These are phyloP conservation scores for Trametes punicea DNA, from an alignment of 768 basidiomycete genomes.

Conservation along the genomic window DNA sequence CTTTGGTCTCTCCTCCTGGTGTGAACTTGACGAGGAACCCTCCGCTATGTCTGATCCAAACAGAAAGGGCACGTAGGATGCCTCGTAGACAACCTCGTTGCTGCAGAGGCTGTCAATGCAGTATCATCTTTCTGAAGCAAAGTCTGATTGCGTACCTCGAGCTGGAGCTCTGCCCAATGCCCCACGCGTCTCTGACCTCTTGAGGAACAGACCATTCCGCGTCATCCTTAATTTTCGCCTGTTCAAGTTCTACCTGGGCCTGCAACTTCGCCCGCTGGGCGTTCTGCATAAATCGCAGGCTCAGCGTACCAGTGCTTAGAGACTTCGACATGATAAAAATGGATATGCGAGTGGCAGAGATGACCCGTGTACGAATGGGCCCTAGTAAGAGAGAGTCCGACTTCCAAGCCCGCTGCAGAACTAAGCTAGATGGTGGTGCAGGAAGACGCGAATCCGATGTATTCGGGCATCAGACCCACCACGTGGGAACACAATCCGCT, in stretches of 20 bases:
- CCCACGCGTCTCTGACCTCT: slow-evolving; percentile 55
- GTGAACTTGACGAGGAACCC: slow-evolving; percentile 13
- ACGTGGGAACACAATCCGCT: not conserved
- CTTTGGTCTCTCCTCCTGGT: slow-evolving; percentile 7
- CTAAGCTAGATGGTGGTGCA: not conserved
- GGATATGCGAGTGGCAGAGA: not conserved
- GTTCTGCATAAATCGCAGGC: slow-evolving; percentile 73
- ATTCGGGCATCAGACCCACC: not conserved
- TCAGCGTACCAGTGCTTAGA: slow-evolving; percentile 61
- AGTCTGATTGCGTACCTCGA: slow-evolving; percentile 3
- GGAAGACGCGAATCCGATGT: not conserved
- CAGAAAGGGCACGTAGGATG: slow-evolving; percentile 65
- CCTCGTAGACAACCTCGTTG: slow-evolving; percentile 42
- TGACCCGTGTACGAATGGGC: not conserved
- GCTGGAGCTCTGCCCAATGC: slow-evolving; percentile 13
- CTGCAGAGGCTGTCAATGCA: slow-evolving; percentile 6
- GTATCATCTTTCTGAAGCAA: not conserved
- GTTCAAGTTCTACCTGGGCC: slow-evolving; percentile 47
- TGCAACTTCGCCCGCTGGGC: slow-evolving; percentile 53
- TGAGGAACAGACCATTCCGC: slow-evolving; percentile 61
- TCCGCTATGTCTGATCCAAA: slow-evolving; percentile 39
- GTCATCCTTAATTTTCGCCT: slow-evolving; percentile 57
- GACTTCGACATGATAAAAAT: slow-evolving; percentile 43
- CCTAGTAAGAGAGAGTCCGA: no score
- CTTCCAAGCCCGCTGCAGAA: no score